These are phyloP conservation scores for Jaapia argillacea DNA, from an alignment of 768 basidiomycete species.

Conservation along the genomic window DNA sequence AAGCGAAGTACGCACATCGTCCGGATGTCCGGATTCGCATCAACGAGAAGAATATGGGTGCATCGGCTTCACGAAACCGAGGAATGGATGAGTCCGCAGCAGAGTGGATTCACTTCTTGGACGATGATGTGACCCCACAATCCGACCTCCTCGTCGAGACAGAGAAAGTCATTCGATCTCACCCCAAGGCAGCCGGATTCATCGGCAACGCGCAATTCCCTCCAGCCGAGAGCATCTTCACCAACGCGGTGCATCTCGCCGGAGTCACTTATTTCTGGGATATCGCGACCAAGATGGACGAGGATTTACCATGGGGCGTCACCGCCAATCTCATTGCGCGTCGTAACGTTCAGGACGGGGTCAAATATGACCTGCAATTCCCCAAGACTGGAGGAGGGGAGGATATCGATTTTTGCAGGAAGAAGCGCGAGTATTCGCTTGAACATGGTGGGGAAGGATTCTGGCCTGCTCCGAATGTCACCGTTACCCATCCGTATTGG, in stretches of 20 bases:
- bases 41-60: slow-evolving; percentile 37
- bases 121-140: slow-evolving; percentile 42
- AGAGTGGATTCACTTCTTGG: slow-evolving; percentile 51
- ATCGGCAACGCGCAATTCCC: slow-evolving; percentile 45
- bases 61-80: slow-evolving; percentile 44
- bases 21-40: slow-evolving; percentile 44
- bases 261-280: slow-evolving; percentile 57
- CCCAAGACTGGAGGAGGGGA: slow-evolving; percentile 60
- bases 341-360: slow-evolving; percentile 31
- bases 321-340: slow-evolving; percentile 49
- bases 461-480: slow-evolving; percentile 33
- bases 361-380: slow-evolving; percentile 35
- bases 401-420: slow-evolving; percentile 49
- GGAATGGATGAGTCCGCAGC: slow-evolving; percentile 45
- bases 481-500: slow-evolving; percentile 55
- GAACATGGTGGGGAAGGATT: slow-evolving; percentile 29
- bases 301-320: slow-evolving; percentile 46
- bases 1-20: slow-evolving; percentile 28
- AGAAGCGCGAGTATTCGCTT: slow-evolving; percentile 30
- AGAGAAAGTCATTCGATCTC: slow-evolving; percentile 34
- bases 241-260: slow-evolving; percentile 41
- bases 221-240: slow-evolving; percentile 35
- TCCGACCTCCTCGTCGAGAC: slow-evolving; percentile 32
- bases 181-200: slow-evolving; percentile 42
- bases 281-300: slow-evolving; percentile 37